These are phyloP conservation scores for Pogostemon cablin DNA, from an alignment of 257 asterid species.

Conservation along the genomic window DNA sequence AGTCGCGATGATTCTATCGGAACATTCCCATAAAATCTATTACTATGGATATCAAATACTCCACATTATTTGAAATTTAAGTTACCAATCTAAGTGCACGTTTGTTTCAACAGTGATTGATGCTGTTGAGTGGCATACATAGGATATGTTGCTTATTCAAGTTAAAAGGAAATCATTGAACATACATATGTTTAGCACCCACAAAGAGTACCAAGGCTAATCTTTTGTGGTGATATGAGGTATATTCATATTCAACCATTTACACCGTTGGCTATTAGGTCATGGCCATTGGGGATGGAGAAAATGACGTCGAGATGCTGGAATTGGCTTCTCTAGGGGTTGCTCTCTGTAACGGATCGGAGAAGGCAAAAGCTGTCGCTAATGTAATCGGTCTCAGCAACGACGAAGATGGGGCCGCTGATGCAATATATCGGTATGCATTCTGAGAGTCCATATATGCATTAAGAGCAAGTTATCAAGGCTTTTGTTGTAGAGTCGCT, in stretches of 20 bases:
- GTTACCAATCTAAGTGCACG: background rate
- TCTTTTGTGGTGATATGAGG: background rate
- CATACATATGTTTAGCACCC: background rate
- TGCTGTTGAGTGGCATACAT: too few species aligned
- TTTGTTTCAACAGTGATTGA: background rate
- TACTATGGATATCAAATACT: background rate
- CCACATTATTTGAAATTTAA: background rate
- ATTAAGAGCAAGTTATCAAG: slow-evolving; percentile 1
- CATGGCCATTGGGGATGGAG: slow-evolving; percentile 99
- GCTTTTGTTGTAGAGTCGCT: background rate
- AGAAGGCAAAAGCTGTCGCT: slow-evolving; percentile 87
- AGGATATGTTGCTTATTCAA: background rate
- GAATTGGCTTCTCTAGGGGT: slow-evolving; percentile 88
- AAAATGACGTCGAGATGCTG: slow-evolving; percentile 97
- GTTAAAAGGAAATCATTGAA: background rate
- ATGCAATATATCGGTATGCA: slow-evolving; percentile 89
- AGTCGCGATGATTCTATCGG: background rate
- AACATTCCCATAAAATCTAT: background rate
- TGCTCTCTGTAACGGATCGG: slow-evolving; percentile 88
- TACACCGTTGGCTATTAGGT: slow-evolving; percentile 42
- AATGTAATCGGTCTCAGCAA: slow-evolving; percentile 85
- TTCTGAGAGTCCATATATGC: slow-evolving; percentile 50
- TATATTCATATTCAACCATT: slow-evolving; percentile 3
- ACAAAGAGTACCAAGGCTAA: too few species aligned
- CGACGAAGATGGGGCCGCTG: slow-evolving; percentile 97